These are phyloP conservation scores for Cladosporium sp. DNA, from an alignment of 2,329 filamentous ascomycete species.

Conservation along the genomic window DNA sequence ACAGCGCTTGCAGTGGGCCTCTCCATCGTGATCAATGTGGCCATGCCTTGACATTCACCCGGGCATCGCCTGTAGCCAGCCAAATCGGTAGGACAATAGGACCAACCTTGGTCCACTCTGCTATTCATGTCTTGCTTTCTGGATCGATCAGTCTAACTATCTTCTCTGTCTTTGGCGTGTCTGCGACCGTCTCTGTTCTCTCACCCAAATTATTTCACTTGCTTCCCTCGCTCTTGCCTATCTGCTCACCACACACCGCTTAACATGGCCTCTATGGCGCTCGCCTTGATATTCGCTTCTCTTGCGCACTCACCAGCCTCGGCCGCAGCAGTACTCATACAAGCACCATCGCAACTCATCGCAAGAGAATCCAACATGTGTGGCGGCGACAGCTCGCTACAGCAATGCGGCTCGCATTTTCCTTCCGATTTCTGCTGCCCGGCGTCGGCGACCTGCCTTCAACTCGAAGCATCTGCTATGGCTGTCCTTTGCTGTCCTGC, in stretches of 20 bases:
- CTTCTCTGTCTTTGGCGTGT: background rate
- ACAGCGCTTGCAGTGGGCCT: constrained; percentile 9
- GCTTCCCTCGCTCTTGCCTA: background rate
- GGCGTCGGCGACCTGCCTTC: constrained; percentile 49
- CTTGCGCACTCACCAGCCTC: background rate
- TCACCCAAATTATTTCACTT: background rate
- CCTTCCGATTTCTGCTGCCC: constrained; percentile 66
- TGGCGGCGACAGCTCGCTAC: constrained; percentile 42
- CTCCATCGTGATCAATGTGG: background rate
- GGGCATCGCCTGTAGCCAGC: background rate
- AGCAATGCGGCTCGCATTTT: constrained; percentile 51
- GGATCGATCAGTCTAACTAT: background rate
- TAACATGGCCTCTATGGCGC: background rate
- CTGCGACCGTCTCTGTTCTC: background rate
- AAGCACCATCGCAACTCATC: background rate
- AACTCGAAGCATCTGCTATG: constrained; percentile 56
- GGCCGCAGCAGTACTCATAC: background rate
- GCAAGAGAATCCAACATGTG: constrained; percentile 39
- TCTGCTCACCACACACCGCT: background rate
- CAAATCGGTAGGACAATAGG: background rate
- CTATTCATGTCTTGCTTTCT: background rate
- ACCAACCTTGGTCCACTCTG: background rate
- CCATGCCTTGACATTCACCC: constrained; percentile 1
- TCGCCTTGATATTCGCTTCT: background rate
- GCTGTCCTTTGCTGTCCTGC: constrained; percentile 67